phyloP scores from a whole-genome alignment of 106 monocot species.

The Vanilla planifolia region DNA sequence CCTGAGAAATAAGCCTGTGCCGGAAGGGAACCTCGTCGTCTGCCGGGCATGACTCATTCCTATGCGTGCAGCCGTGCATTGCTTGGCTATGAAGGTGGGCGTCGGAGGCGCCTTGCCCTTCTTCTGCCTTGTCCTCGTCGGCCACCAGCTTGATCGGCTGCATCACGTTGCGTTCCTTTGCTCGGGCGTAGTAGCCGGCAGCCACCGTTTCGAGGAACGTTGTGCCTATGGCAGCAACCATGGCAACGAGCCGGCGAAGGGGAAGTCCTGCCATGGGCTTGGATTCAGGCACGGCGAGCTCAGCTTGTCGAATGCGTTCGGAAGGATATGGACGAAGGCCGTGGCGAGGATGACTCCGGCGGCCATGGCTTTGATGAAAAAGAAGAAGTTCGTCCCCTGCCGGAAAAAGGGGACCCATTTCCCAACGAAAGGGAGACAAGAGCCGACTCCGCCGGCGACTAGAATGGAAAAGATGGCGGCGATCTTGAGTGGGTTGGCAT shows the following conservation, averaged over 20 bases:
- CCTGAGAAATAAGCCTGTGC: constrained; percentile 47
- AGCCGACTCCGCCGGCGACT: constrained; percentile 11
- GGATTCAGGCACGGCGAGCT: constrained; percentile 23
- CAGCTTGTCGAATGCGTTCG: constrained; percentile 31
- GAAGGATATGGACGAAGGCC: constrained; percentile 40
- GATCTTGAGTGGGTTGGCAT: constrained; percentile 16
- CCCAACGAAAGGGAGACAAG: constrained; percentile 8
- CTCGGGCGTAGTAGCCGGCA: constrained; percentile 36
- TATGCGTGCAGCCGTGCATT: constrained; percentile 31
- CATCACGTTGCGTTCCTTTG: neutral
- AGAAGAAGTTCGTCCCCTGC: constrained; percentile 23
- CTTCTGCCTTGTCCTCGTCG: neutral
- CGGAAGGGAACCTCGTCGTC: constrained; percentile 28
- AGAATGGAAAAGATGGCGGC: constrained; percentile 35
- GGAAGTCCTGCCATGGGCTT: constrained; percentile 31
- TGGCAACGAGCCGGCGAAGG: constrained; percentile 36
- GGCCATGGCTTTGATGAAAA: constrained; percentile 35
- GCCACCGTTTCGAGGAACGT: constrained; percentile 39
- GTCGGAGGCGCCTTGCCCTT: neutral
- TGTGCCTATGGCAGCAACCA: constrained; percentile 35
- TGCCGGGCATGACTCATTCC: neutral
- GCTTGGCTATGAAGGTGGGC: constrained; percentile 24
- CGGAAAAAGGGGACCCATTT: constrained; percentile 9
- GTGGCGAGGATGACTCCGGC: constrained; percentile 45
- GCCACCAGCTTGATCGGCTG: neutral